Base-by-base conservation (phyloP, 805 yeast genomes). In the Cyberlindnera amylophila region DNA sequence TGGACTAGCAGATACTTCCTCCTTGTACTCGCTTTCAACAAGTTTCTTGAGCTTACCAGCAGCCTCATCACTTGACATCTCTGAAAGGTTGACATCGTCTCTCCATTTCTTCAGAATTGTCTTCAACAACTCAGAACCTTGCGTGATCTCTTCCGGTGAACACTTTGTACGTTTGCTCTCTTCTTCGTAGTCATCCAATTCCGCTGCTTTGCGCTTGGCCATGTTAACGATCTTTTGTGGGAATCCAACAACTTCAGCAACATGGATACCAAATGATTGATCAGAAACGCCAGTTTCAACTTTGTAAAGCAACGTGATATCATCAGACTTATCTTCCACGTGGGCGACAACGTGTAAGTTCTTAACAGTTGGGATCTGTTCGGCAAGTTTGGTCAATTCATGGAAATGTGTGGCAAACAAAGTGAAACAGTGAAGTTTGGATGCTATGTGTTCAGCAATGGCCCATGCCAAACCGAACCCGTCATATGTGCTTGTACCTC, bases 401-500 rank as follows among this genome's bases (percentile, higher is more conserved):
- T 93, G 98, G 72, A 93, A 93, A 70, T 93, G 99, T 0, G 99
- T 93, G 0, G 99, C 98, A 71, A 93, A 93, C 43, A 93, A 59
- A 0, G 95, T 80, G 63, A 89, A 88, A 49, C 96, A 82, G 38
- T 75, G 71, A 39, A 86, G 74, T 38, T 82, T 70, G 15, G 71
- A 71, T 3, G 93, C 82, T 45, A 91, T 79, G 63, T 82, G 81
- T 58, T 90, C 96, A 50, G 91, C 84, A 42, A 93, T 93, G 0
- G 97, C 84, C 95, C 96, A 93, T 0, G 99, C 99, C 32, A 93
- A 72, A 0, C 99, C 99, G 69, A 93, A 93, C 0, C 99, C 99
- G 64, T 93, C 99, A 63, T 90, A 91, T 0, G 99, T 86, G 35
- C 81, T 72, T 3, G 76, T 71, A 31, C 76, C 74, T 59, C 99